Base-by-base conservation (phyloP, 345 rosid species). In the Syzygium jambos region DNA sequence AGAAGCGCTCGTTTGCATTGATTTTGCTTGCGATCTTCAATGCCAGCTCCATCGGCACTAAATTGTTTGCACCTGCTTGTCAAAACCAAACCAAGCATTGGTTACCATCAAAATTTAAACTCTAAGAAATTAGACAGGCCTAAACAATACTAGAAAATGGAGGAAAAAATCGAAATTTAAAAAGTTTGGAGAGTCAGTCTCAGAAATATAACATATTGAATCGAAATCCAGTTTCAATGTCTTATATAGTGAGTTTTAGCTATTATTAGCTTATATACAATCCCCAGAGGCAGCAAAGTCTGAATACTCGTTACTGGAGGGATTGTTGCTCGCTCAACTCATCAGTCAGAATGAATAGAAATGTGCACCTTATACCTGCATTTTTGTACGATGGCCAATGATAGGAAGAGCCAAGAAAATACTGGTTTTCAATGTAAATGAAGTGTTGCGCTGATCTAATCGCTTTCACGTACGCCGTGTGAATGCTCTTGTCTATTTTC, bases 371-470 rank as follows among this genome's bases (percentile, higher is more conserved):
- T 4, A 12, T 91, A 94, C 98, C 98, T 93, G 98, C 96, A 92
- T 90, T 90, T 91, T 91, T 93, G 93, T 93, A 92, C 19, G 98
- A 93, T 61, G 96, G 95, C 98, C 96, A 95, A 73, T 41, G 51
- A 87, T 88, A 94, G 38, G 96, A 93, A 88, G 98, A 95, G 73
- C 98, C 95, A 25, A 94, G 89, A 87, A 95, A 94, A 86, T 94
- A 94, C 29, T 95, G 96, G 85, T 95, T 95, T 92, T 95, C 97
- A 41, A 94, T 93, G 90, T 95, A 94, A 41, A 95, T 91, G 82
- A 93, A 94, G 85, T 93, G 96, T 83, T 94, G 95, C 0, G 98
- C 95, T 53, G 98, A 95, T 93, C 98, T 91, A 86, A 95, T 93
- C 85, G 95, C 95, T 85, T 92, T 91, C 80, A 95, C 90, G 15